These are phyloP conservation scores for Aulographum hederae DNA, from an alignment of 2,329 filamentous ascomycete species.

Conservation along the genomic window DNA sequence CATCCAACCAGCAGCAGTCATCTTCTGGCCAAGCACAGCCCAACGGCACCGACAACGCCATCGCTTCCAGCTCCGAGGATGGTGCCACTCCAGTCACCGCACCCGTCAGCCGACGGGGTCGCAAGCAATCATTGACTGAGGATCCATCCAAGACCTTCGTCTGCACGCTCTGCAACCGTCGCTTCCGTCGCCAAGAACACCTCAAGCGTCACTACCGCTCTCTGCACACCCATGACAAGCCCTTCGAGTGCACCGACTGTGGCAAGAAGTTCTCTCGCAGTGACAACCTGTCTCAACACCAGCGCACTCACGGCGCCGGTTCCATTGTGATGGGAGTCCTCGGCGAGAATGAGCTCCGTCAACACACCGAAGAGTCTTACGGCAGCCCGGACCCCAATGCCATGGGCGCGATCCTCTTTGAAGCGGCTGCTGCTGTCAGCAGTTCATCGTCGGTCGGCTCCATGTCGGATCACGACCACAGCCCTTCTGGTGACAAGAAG, in stretches of 20 bases:
- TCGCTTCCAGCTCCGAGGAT: conserved; percentile 8
- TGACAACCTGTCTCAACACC: conserved; percentile 92
- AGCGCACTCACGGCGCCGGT: conserved; percentile 78
- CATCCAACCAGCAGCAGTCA: not conserved
- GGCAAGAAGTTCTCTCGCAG: conserved; percentile 98
- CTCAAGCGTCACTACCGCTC: conserved; percentile 97
- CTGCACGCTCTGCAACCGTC: conserved; percentile 87
- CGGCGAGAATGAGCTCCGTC: conserved; percentile 43
- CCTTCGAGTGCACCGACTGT: conserved; percentile 92
- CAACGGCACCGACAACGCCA: conserved; percentile 22
- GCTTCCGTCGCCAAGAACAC: conserved; percentile 95
- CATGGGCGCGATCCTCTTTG: conserved; percentile 20
- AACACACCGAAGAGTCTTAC: conserved; percentile 11
- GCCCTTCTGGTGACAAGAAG: conserved; percentile 21
- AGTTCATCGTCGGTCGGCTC: conserved; percentile 14
- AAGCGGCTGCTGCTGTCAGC: conserved; percentile 14
- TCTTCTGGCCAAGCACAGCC: not conserved
- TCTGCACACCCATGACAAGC: conserved; percentile 96
- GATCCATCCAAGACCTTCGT: conserved; percentile 98
- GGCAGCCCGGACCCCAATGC: conserved; percentile 13
- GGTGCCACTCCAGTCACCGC: conserved; percentile 13
- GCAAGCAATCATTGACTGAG: conserved; percentile 95
- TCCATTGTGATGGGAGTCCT: conserved; percentile 83
- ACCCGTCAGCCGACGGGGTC: conserved; percentile 74
- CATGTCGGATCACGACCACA: conserved; percentile 19